Evolutionary conservation across 225 moss, liverwort and hornwort species (phyloP).

Genomic region (Polytrichum commune): DNA sequence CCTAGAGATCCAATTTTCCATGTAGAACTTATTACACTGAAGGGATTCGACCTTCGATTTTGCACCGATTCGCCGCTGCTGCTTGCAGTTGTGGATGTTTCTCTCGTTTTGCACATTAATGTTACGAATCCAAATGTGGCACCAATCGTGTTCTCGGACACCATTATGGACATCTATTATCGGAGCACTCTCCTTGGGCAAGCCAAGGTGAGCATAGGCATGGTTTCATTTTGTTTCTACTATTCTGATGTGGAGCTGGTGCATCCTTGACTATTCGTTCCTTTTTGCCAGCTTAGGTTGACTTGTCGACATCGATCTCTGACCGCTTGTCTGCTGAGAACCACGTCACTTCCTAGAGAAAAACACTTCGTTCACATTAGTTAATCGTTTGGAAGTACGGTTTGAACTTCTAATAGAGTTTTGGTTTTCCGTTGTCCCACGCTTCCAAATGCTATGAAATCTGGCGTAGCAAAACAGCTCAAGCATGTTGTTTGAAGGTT

Average conservation of each 20-base stretch:
- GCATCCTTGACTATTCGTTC: background rate
- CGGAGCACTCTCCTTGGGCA: constrained; percentile 76
- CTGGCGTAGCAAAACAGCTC: too few relatives aligned
- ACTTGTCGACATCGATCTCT: too few relatives aligned
- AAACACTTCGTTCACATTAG: background rate
- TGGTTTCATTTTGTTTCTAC: background rate
- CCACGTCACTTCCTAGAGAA: too few relatives aligned
- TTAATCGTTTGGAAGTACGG: background rate
- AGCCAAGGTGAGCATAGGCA: constrained; percentile 58
- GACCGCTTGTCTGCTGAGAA: too few relatives aligned
- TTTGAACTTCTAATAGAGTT: background rate
- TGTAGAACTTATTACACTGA: constrained; percentile 64
- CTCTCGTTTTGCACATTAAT: constrained; percentile 67
- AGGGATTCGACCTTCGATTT: constrained; percentile 92
- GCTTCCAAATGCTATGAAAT: too few relatives aligned
- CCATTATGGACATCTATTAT: constrained; percentile 96
- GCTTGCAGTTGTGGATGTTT: constrained; percentile 84
- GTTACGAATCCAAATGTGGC: constrained; percentile 81
- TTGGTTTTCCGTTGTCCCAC: too few relatives aligned
- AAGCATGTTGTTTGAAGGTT: too few relatives aligned
- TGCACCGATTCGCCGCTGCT: constrained; percentile 79
- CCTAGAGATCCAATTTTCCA: constrained; percentile 78
- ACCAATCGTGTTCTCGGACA: constrained; percentile 81
- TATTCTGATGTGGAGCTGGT: background rate
- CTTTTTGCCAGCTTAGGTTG: background rate